phyloP scores from a whole-genome alignment of 257 asterid species.

The Fraxinus americana region DNA sequence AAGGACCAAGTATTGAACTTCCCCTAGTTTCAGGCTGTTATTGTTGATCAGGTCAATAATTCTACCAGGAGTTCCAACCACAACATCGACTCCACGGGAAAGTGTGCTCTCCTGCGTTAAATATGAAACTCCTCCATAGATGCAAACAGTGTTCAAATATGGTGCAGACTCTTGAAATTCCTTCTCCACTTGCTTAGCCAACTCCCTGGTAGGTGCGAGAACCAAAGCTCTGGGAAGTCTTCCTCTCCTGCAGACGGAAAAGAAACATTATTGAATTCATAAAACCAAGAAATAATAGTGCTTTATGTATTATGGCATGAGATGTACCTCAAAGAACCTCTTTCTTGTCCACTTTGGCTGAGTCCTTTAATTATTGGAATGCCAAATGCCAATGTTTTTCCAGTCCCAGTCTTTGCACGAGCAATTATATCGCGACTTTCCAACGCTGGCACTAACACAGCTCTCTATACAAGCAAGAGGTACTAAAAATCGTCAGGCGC shows the following conservation, averaged over 20 bases:
- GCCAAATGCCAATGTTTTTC: slow-evolving; percentile 99
- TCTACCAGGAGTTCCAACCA: slow-evolving; percentile 99
- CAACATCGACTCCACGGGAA: slow-evolving; percentile 89
- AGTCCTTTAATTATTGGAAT: slow-evolving; percentile 83
- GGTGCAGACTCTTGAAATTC: slow-evolving; percentile 90
- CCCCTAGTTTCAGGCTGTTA: slow-evolving; percentile 70
- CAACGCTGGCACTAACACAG: slow-evolving; percentile 86
- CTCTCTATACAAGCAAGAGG: slow-evolving; percentile 55
- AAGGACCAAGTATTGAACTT: slow-evolving; percentile 86
- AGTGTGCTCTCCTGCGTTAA: slow-evolving; percentile 73
- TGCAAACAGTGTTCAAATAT: slow-evolving; percentile 64
- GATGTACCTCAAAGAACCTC: slow-evolving; percentile 61
- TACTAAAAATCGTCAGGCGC: neutral
- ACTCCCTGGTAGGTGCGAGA: slow-evolving; percentile 97
- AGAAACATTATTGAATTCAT: slow-evolving; percentile 15
- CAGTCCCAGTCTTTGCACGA: slow-evolving; percentile 99
- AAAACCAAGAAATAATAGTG: slow-evolving; percentile 6
- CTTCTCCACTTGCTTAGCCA: slow-evolving; percentile 96
- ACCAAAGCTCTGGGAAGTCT: slow-evolving; percentile 81
- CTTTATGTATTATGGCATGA: neutral
- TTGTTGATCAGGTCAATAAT: slow-evolving; percentile 79
- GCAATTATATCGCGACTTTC: slow-evolving; percentile 93
- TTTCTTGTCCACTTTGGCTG: slow-evolving; percentile 53
- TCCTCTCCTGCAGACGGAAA: slow-evolving; percentile 58
- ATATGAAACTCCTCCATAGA: slow-evolving; percentile 91